Evolutionary conservation across 2,329 filamentous ascomycete genomes (phyloP), one percentile per base, ranked within the genome.

Genomic region (Macrophomina tecta): DNA sequence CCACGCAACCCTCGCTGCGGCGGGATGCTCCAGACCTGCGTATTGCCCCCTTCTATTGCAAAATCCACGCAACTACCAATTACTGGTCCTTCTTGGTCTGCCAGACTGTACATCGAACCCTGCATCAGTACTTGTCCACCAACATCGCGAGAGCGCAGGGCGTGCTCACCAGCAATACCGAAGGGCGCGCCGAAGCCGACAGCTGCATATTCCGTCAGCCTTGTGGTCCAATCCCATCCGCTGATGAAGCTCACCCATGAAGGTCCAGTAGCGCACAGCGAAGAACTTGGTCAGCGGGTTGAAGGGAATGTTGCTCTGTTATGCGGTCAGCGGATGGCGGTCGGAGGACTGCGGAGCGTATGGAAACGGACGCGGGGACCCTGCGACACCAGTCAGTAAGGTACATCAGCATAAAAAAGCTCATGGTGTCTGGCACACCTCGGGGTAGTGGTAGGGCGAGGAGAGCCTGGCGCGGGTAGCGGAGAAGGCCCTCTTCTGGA

Each of bases 361-460:
- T 30, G 32, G 6, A 48, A 51, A 65, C 63, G 52, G 28, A 66
- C 64, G 48, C 65, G 65, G 36, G 65, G 65, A 40, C 65, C 65
- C 65, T 66, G 36, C 4, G 30, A n/a, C 12, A n/a, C 36, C 30
- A 32, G 52, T 65, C 53, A 65, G 63, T 32, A 45, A 14, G 14
- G 28, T 0, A 2, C 34, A 36, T 60, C 36, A 42, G 34, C 12
- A 34, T 5, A 45, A 34, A 6, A 3, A 7, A 28, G 5, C 8
- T 9, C 45, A 16, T 9, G 32, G 11, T 11, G 34, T 34, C 5
- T 11, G n/a, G 23, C 62, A 38, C 40, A 66, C 95, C 86, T 98
- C 94, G 75, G 94, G 91, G 86, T 99, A 99, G 87, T 99, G 95
- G 90, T 97, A 97, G 71, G 94, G 94, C 80, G 92, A 96, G 75